A percentile compares a stretch with the other conserved stretches of the same genome.
Evolutionary conservation across 1,284 basidiomycete species (phyloP).

Genomic region (Agroathelia rolfsii): DNA sequence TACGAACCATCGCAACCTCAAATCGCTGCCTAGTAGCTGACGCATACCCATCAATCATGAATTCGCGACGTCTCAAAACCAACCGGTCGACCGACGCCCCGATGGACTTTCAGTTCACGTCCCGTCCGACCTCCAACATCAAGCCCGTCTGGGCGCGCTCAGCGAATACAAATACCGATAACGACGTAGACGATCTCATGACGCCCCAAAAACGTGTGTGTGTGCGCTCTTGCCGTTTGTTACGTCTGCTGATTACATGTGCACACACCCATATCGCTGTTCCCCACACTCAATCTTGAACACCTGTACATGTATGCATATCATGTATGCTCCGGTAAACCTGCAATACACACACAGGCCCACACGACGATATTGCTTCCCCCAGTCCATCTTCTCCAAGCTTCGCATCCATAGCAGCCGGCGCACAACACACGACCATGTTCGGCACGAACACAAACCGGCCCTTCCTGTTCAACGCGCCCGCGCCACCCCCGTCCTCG

Average conservation of each 20-base stretch:
- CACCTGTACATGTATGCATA: constrained; percentile 1
- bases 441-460: constrained; percentile 55
- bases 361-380: constrained; percentile 41
- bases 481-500: constrained; percentile 34
- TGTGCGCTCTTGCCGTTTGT: constrained; percentile 1
- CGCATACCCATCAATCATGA: too few species aligned
- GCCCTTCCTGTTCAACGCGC: constrained; percentile 62
- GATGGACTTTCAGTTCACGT: constrained; percentile 72
- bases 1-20: too few species aligned
- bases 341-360: constrained; percentile 28
- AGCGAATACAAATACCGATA: too few species aligned
- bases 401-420: too few species aligned
- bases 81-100: constrained; percentile 63
- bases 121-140: constrained; percentile 34
- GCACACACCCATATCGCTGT: constrained; percentile 3
- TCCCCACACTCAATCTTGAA: constrained; percentile 2
- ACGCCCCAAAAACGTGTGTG: constrained; percentile 59
- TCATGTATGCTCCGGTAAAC: constrained; percentile 8
- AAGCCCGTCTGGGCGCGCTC: constrained; percentile 48
- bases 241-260: constrained; percentile 2
- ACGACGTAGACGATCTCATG: constrained; percentile 35
- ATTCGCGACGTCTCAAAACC: constrained; percentile 22
- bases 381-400: constrained; percentile 35
- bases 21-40: too few species aligned
- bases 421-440: constrained; percentile 32